These are phyloP conservation scores for Candida peoriensis DNA, from an alignment of 805 yeast species.

Conservation along the genomic window DNA sequence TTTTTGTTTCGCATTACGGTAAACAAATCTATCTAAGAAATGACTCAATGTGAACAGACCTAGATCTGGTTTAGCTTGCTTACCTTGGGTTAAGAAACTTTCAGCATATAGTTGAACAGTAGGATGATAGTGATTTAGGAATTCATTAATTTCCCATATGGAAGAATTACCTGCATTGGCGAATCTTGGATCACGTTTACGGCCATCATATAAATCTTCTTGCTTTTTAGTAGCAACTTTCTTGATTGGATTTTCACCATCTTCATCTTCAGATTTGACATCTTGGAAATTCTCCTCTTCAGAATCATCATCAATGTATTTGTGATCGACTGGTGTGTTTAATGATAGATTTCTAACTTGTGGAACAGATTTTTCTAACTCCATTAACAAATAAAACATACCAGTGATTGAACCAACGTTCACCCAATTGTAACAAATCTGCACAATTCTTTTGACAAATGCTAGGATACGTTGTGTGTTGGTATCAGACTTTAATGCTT, in stretches of 20 bases:
- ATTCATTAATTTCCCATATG: conserved; percentile 79
- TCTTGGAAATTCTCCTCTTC: conserved; percentile 32
- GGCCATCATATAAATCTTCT: conserved; percentile 77
- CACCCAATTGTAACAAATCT: conserved; percentile 79
- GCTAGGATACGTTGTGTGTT: conserved; percentile 67
- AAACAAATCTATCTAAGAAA: conserved; percentile 93
- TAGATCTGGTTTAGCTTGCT: conserved; percentile 74
- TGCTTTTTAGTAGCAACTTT: too few relatives aligned
- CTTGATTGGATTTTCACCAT: conserved; percentile 8
- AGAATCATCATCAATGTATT: conserved; percentile 43
- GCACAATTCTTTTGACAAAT: conserved; percentile 85
- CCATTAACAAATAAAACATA: conserved; percentile 67
- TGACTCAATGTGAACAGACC: conserved; percentile 84
- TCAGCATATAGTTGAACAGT: conserved; percentile 79
- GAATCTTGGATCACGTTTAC: conserved; percentile 86
- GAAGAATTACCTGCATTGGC: conserved; percentile 82
- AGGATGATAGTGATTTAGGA: conserved; percentile 85
- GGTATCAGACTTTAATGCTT: conserved; percentile 70
- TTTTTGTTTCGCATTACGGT: conserved; percentile 84
- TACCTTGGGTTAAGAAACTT: conserved; percentile 43
- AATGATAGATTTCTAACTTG: conserved; percentile 58
- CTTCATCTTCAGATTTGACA: conserved; percentile 27
- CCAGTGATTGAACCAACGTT: conserved; percentile 87
- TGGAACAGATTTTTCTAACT: conserved; percentile 60
- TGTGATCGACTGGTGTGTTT: conserved; percentile 48